phyloP scores from a whole-genome alignment of 768 basidiomycete species.

The Baorangia bicolor region DNA sequence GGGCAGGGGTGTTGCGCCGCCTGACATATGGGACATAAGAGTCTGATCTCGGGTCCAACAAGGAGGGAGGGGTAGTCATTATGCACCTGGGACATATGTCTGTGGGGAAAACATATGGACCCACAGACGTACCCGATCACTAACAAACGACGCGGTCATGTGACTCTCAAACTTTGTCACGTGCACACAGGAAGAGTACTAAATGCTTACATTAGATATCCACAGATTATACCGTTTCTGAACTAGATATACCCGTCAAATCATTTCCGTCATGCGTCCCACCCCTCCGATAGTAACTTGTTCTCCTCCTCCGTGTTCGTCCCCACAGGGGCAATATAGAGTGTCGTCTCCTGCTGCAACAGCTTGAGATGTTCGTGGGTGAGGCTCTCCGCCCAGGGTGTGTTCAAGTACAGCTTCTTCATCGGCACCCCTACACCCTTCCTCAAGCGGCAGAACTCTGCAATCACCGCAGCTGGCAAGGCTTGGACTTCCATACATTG shows the following conservation, averaged over 20 bases:
- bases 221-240: conserved; percentile 5
- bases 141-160: conserved; percentile 25
- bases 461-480: conserved; percentile 32
- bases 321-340: conserved; percentile 36
- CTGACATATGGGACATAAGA: conserved; percentile 29
- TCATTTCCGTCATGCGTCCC: conserved; percentile 8
- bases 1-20: conserved; percentile 33
- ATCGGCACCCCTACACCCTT: conserved; percentile 43
- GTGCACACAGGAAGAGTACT: conserved; percentile 1
- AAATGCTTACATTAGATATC: conserved; percentile 1
- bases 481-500: conserved; percentile 47
- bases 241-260: background rate
- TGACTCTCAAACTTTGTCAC: conserved; percentile 22
- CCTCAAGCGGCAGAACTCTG: conserved; percentile 38
- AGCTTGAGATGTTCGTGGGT: conserved; percentile 22
- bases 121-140: conserved; percentile 13
- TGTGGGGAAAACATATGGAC: conserved; percentile 12
- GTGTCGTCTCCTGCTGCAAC: conserved; percentile 23
- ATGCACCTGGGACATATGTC: conserved; percentile 2
- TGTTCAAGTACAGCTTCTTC: conserved; percentile 47
- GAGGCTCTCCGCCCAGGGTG: conserved; percentile 27
- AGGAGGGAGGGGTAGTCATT: conserved; percentile 5
- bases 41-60: background rate
- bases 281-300: conserved; percentile 26
- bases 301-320: conserved; percentile 49